These are phyloP conservation scores for Phoma sp. DNA, from an alignment of 2,329 filamentous ascomycete genomes.

Conservation along the genomic window DNA sequence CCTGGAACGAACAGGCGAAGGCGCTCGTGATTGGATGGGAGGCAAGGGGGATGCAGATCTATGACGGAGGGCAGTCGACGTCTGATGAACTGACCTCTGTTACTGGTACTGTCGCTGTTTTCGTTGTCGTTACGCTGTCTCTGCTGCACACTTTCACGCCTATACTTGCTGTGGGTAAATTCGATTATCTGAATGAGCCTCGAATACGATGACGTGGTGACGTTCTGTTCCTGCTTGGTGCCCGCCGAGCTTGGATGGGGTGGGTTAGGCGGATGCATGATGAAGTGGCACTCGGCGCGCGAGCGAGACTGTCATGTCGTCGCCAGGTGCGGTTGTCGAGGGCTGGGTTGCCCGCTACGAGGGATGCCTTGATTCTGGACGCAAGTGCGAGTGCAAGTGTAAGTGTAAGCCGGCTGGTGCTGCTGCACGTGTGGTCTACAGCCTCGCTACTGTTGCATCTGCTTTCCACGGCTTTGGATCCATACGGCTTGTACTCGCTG, in stretches of 20 bases:
- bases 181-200: neutral
- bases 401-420: too few species aligned
- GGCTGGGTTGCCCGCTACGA: conserved; percentile 4
- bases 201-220: conserved; percentile 12
- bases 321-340: conserved; percentile 7
- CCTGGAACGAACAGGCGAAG: conserved; percentile 4
- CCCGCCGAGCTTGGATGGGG: conserved; percentile 16
- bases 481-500: neutral
- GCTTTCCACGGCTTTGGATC: conserved; percentile 6
- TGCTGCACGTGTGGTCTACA: conserved; percentile 10
- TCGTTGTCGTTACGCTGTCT: neutral
- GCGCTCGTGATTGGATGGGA: conserved; percentile 15
- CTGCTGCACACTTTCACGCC: neutral
- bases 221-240: conserved; percentile 18
- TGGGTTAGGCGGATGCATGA: conserved; percentile 19
- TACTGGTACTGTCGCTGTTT: neutral
- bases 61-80: conserved; percentile 7
- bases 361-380: conserved; percentile 11
- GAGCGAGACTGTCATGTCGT: conserved; percentile 1
- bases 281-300: conserved; percentile 18
- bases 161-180: too few species aligned
- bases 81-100: conserved; percentile 4
- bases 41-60: conserved; percentile 6
- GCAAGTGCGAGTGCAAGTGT: neutral
- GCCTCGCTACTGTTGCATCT: neutral